Conservation (phyloP, 768 basidiomycete species). For the Hysterangium stoloniferum region DNA sequence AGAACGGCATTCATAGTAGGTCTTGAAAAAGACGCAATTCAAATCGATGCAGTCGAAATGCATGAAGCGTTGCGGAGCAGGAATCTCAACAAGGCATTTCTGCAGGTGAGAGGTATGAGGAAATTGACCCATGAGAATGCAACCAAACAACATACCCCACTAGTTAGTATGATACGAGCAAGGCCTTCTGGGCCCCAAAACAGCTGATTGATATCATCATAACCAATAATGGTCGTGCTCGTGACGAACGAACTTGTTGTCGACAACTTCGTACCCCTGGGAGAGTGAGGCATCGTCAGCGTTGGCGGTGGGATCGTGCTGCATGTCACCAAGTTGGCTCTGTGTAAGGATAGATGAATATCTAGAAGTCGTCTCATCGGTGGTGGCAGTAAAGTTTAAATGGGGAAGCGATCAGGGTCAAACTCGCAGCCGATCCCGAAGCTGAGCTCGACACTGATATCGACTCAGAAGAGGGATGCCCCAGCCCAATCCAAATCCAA, state of each 20-base stretch:
- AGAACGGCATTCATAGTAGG: constrained; percentile 95
- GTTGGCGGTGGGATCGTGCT: too few relatives aligned
- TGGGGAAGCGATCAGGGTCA: too few relatives aligned
- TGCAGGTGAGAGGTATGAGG: constrained; percentile 23
- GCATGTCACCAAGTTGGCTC: too few relatives aligned
- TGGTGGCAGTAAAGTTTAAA: too few relatives aligned
- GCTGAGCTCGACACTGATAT: too few relatives aligned
- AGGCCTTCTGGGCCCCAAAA: constrained; percentile 99
- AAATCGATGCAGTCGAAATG: constrained; percentile 96
- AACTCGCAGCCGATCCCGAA: too few relatives aligned
- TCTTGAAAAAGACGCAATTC: constrained; percentile 97
- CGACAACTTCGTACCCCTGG: constrained; percentile 94
- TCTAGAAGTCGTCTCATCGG: too few relatives aligned
- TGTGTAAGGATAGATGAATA: too few relatives aligned
- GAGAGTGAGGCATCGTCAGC: too few relatives aligned
- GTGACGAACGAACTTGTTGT: constrained; percentile 88
- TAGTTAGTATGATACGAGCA: constrained; percentile 76
- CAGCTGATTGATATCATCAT: constrained; percentile 97
- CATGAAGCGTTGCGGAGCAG: constrained; percentile 91
- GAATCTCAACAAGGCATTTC: constrained; percentile 86
- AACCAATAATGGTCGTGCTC: constrained; percentile 98
- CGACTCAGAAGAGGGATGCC: too few relatives aligned
- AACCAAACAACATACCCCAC: constrained; percentile 55
- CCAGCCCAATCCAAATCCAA: too few relatives aligned
- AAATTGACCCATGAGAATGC: background rate